Percentiles rank a stretch among this genome's conserved stretches.
Evolutionary conservation across 495 filamentous ascomycete genomes (phyloP).

Genomic region (Emericellopsis terricola): DNA sequence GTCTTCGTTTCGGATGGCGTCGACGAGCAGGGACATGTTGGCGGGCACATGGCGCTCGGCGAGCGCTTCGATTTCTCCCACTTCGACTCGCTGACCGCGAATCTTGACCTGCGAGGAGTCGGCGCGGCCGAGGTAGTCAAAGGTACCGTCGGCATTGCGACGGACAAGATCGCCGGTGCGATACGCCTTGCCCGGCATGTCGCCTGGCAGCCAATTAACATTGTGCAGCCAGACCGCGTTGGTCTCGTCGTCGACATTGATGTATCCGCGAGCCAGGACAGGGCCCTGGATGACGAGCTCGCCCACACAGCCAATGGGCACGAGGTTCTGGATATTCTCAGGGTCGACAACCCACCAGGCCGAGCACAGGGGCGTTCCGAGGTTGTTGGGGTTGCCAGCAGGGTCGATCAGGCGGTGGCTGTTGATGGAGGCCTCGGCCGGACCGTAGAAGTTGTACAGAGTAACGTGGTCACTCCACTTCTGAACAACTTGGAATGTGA

Average conservation of each 20-base stretch:
- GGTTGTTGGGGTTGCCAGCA: slow-evolving; percentile 3
- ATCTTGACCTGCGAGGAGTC: slow-evolving; percentile 19
- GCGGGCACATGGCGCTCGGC: no score
- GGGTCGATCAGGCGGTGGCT: background rate
- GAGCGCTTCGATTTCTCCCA: slow-evolving; percentile 22
- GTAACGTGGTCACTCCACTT: background rate
- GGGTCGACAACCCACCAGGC: slow-evolving; percentile 39
- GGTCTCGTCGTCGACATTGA: slow-evolving; percentile 25
- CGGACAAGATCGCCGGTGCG: slow-evolving; percentile 48
- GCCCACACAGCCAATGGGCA: slow-evolving; percentile 38
- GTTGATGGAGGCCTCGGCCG: background rate
- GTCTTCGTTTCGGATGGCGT: no score
- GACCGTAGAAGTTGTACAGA: background rate
- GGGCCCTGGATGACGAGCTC: slow-evolving; percentile 45
- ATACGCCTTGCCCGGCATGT: slow-evolving; percentile 22
- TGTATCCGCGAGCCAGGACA: slow-evolving; percentile 30
- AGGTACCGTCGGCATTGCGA: slow-evolving; percentile 35
- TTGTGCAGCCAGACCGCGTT: slow-evolving; percentile 27
- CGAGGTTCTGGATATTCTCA: slow-evolving; percentile 27
- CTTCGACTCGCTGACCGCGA: slow-evolving; percentile 18
- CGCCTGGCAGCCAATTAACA: no score
- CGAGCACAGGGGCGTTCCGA: slow-evolving; percentile 22
- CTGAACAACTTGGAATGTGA: background rate
- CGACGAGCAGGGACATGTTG: no score
- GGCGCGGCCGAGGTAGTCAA: slow-evolving; percentile 12